Conservation (phyloP, 2,329 filamentous ascomycete species). For the Aspergillus flavus region DNA sequence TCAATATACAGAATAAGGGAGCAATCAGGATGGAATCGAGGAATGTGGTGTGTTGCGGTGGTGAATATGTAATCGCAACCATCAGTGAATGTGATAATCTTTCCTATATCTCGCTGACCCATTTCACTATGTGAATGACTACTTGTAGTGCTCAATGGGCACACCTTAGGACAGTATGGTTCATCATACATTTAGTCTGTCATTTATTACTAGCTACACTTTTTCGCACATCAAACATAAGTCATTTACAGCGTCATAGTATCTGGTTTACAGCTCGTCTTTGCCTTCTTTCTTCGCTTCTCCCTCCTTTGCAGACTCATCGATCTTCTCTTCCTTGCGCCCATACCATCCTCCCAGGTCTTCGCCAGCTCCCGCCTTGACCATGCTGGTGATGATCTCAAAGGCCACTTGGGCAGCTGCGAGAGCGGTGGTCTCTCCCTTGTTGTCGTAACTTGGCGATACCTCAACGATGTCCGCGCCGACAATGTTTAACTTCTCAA, state of each 20-base stretch:
- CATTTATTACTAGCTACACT: background rate
- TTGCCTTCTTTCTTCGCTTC: slow-evolving; percentile 21
- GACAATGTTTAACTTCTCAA: slow-evolving; percentile 81
- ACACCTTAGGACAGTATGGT: background rate
- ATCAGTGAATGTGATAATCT: background rate
- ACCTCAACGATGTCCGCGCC: slow-evolving; percentile 92
- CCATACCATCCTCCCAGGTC: slow-evolving; percentile 47
- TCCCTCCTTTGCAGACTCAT: slow-evolving; percentile 13
- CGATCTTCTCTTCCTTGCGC: slow-evolving; percentile 22
- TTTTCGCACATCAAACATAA: slow-evolving; percentile 8
- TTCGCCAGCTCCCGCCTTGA: slow-evolving; percentile 46
- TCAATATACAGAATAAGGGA: no score
- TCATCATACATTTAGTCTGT: background rate
- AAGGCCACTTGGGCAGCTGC: slow-evolving; percentile 83
- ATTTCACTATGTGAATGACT: background rate
- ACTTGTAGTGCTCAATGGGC: background rate
- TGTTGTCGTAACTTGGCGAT: slow-evolving; percentile 79
- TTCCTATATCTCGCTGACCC: background rate
- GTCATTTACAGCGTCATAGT: slow-evolving; percentile 17
- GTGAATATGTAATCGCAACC: background rate
- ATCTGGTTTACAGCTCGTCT: slow-evolving; percentile 33
- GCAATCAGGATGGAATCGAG: background rate
- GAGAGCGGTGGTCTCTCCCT: slow-evolving; percentile 77
- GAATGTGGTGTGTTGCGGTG: background rate
- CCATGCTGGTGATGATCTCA: slow-evolving; percentile 72